These are phyloP conservation scores for Populus hybrid DNA, from an alignment of 441 rosid genomes.

Conservation along the genomic window DNA sequence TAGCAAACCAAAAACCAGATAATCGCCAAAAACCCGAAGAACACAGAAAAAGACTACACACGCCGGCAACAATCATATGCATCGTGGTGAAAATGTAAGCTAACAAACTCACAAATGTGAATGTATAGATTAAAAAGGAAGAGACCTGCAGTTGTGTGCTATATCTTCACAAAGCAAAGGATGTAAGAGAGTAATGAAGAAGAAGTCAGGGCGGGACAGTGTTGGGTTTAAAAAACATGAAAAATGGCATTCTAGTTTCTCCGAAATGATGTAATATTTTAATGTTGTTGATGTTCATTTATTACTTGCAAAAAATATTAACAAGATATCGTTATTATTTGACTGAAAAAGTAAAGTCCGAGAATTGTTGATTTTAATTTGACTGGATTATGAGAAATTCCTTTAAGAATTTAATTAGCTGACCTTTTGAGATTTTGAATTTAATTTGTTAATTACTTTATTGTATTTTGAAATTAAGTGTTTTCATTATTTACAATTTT, in stretches of 20 bases:
- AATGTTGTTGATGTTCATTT: neutral
- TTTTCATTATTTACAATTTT: too few species aligned
- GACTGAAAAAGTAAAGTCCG: neutral
- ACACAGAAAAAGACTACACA: neutral
- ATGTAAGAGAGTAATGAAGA: conserved; percentile 22
- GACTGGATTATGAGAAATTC: neutral
- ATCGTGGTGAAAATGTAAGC: neutral
- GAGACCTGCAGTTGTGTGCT: conserved; percentile 20
- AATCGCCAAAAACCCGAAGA: neutral
- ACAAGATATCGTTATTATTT: neutral
- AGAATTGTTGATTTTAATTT: neutral
- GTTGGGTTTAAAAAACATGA: conserved; percentile 23
- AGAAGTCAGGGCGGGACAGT: conserved; percentile 48
- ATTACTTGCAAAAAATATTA: neutral
- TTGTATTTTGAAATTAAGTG: too few species aligned
- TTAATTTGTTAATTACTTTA: too few species aligned
- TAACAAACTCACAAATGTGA: neutral
- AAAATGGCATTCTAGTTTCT: neutral
- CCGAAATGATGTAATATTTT: neutral
- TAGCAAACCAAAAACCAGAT: neutral
- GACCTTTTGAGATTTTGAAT: too few species aligned
- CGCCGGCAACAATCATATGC: conserved; percentile 5
- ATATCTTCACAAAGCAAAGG: conserved; percentile 23
- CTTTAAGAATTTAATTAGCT: too few species aligned
- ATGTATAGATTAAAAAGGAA: conserved; percentile 4